Evolutionary conservation across 2,329 filamentous ascomycete genomes (phyloP).

Genomic region (Aotearoamyces nothofagi): DNA sequence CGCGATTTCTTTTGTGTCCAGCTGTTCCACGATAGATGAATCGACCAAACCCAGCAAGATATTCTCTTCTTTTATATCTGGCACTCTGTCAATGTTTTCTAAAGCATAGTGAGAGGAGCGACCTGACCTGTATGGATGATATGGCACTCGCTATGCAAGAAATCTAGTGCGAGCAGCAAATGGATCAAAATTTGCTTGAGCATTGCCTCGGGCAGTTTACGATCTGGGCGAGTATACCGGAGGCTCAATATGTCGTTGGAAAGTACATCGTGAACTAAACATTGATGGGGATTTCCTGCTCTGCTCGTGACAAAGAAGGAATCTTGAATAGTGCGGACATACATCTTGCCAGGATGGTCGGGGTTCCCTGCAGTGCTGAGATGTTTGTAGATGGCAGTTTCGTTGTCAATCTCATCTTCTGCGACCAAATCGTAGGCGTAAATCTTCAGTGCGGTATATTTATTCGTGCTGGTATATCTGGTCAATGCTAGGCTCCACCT

Average conservation of each 20-base stretch:
- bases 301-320: constrained; percentile 10
- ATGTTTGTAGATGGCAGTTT: constrained; percentile 12
- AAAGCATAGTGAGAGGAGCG: constrained; percentile 6
- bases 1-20: constrained; percentile 10
- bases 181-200: constrained; percentile 1
- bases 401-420: constrained; percentile 12
- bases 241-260: constrained; percentile 11
- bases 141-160: constrained; percentile 2
- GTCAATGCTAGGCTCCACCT: constrained; percentile 8
- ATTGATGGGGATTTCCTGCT: constrained; percentile 10
- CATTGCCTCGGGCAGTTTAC: constrained; percentile 2
- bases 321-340: constrained; percentile 11
- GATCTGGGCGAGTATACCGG: constrained; percentile 6
- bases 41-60: constrained; percentile 10
- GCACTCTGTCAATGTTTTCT: constrained; percentile 7
- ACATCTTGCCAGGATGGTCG: constrained; percentile 10
- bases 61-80: constrained; percentile 13
- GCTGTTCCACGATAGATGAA: constrained; percentile 10
- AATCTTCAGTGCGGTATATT: constrained; percentile 12
- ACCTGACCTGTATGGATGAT: constrained; percentile 3
- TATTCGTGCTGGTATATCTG: constrained; percentile 11
- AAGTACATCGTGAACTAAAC: constrained; percentile 12
- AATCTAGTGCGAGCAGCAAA: constrained; percentile 2
- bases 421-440: constrained; percentile 11
- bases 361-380: constrained; percentile 9